phyloP scores from a whole-genome alignment of 2,329 filamentous ascomycete genomes.

The Monosporascus sp. region DNA sequence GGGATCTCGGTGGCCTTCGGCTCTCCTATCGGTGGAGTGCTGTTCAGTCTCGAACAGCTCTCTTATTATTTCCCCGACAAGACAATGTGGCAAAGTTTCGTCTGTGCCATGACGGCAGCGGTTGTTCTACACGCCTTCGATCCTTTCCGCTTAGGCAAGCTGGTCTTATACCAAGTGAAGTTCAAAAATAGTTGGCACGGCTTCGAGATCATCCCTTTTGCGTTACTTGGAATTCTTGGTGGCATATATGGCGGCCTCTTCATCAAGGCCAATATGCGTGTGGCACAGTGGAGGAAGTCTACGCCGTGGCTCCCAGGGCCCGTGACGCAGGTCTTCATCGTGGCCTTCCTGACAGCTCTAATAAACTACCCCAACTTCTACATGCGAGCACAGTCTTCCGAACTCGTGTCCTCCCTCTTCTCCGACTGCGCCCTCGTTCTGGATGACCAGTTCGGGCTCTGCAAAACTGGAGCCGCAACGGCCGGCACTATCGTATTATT shows the following conservation, averaged over 20 bases:
- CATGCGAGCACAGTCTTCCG: constrained; percentile 87
- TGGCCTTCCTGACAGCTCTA: constrained; percentile 76
- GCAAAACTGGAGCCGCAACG: constrained; percentile 79
- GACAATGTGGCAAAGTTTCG: constrained; percentile 99
- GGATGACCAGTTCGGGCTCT: constrained; percentile 86
- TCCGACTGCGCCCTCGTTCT: constrained; percentile 78
- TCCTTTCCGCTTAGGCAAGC: constrained; percentile 90
- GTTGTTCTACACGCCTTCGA: constrained; percentile 90
- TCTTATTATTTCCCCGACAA: constrained; percentile 99
- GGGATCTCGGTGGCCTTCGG: constrained; percentile 94
- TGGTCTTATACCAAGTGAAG: constrained; percentile 92
- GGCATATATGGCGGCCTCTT: constrained; percentile 94
- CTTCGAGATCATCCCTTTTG: constrained; percentile 88
- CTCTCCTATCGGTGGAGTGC: constrained; percentile 85
- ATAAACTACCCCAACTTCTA: constrained; percentile 96
- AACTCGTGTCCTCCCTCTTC: constrained; percentile 88
- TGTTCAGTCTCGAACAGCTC: constrained; percentile 95
- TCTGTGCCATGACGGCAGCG: constrained; percentile 97
- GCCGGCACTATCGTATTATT: constrained; percentile 78
- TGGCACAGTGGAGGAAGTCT: constrained; percentile 75
- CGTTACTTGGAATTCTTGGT: constrained; percentile 78
- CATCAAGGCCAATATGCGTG: constrained; percentile 86
- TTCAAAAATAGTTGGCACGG: constrained; percentile 90
- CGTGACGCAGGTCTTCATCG: constrained; percentile 70
- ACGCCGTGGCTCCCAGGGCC: constrained; percentile 63